Conservation (phyloP, 768 basidiomycete genomes). For the Russula brevipes region DNA sequence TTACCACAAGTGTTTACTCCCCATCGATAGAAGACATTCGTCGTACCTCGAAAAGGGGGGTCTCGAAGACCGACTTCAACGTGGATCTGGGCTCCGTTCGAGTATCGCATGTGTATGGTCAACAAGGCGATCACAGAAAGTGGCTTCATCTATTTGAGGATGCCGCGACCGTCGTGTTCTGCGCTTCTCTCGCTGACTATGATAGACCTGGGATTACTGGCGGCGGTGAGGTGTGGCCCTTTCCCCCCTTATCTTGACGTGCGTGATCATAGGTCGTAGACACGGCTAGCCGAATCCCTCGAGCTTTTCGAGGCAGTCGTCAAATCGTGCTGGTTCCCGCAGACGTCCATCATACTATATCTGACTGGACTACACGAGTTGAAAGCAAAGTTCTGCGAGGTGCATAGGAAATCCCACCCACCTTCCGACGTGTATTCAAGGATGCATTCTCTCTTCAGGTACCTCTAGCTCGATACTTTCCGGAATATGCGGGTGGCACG, state of each 20-base stretch:
- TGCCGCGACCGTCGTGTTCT: conserved; percentile 68
- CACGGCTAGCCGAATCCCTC: conserved; percentile 46
- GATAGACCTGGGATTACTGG: conserved; percentile 42
- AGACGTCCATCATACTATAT: conserved; percentile 39
- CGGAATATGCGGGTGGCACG: conserved; percentile 41
- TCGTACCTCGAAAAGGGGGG: conserved; percentile 69
- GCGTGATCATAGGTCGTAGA: conserved; percentile 28
- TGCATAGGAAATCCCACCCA: not conserved
- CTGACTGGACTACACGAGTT: conserved; percentile 45
- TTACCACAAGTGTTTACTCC: conserved; percentile 69
- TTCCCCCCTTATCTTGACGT: conserved; percentile 3
- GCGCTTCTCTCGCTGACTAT: conserved; percentile 67
- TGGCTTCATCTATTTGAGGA: conserved; percentile 54
- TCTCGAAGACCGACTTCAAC: conserved; percentile 30
- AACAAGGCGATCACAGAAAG: conserved; percentile 46
- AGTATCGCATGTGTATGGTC: conserved; percentile 74
- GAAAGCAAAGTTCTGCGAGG: conserved; percentile 45
- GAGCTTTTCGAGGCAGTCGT: conserved; percentile 47
- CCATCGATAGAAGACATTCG: conserved; percentile 84
- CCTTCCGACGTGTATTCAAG: too few species aligned
- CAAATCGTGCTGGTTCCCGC: conserved; percentile 49
- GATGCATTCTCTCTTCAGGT: conserved; percentile 9
- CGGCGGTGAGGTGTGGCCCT: conserved; percentile 23
- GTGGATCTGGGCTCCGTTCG: conserved; percentile 28
- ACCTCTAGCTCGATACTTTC: conserved; percentile 34